A percentile compares a stretch with the other conserved stretches of the same genome.
Conservation (phyloP, 2,329 filamentous ascomycete species). For the Metarhizium album region DNA sequence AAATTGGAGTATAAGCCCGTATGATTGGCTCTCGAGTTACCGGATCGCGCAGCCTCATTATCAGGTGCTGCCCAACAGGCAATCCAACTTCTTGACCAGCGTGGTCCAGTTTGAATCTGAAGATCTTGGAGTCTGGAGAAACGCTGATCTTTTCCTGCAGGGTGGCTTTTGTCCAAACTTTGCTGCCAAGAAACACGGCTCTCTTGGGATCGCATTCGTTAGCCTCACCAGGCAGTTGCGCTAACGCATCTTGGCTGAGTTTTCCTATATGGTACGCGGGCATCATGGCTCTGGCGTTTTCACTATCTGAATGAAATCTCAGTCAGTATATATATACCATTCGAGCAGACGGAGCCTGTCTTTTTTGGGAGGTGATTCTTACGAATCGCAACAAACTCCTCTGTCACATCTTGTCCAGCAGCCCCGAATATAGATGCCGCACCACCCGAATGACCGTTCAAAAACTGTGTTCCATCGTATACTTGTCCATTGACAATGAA, state of each 20-base stretch:
- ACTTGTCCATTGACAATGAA: conserved; percentile 84
- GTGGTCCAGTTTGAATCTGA: conserved; percentile 70
- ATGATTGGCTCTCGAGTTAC: conserved; percentile 63
- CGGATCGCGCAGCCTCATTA: conserved; percentile 70
- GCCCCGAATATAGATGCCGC: conserved; percentile 74
- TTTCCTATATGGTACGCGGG: conserved; percentile 72
- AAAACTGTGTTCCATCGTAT: conserved; percentile 72
- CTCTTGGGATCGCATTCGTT: conserved; percentile 30
- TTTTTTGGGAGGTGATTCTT: conserved; percentile 16
- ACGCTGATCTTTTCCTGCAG: conserved; percentile 58
- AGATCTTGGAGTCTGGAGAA: conserved; percentile 70
- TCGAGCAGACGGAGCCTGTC: background rate
- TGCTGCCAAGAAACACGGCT: conserved; percentile 58
- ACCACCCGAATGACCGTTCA: conserved; percentile 77
- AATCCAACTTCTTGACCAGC: conserved; percentile 60
- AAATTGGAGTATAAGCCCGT: conserved; percentile 78
- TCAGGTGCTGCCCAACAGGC: conserved; percentile 76
- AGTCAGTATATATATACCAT: conserved; percentile 17
- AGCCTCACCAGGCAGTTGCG: conserved; percentile 37
- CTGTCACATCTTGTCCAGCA: conserved; percentile 71
- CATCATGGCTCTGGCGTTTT: conserved; percentile 90
- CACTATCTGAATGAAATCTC: conserved; percentile 53
- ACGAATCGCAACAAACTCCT: conserved; percentile 91
- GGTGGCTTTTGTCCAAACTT: conserved; percentile 61
- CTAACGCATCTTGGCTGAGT: conserved; percentile 48